Conservation (phyloP, 345 rosid species). For the Eucalyptus cladocalyx region DNA sequence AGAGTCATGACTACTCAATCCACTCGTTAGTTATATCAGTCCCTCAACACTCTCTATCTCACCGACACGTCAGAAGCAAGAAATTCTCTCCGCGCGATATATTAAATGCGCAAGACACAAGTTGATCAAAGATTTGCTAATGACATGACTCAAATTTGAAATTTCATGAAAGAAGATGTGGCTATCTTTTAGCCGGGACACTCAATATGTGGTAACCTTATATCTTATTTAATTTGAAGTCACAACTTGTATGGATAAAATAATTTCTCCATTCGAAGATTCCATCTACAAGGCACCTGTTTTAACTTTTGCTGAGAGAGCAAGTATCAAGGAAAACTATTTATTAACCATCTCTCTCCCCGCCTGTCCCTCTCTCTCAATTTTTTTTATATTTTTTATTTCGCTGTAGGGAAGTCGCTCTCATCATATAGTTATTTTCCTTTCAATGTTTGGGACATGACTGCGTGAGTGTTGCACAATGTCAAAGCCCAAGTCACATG, state of each 20-base stretch:
- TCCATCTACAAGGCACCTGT: not conserved
- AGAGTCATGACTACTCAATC: not conserved
- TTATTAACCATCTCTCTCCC: not conserved
- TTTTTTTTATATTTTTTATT: not conserved
- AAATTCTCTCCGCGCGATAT: not conserved
- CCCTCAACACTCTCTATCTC: accelerated
- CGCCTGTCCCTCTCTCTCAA: not conserved
- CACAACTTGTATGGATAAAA: not conserved
- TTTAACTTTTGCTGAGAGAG: not conserved
- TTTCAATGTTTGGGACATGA: not conserved
- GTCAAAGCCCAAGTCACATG: constrained; percentile 28
- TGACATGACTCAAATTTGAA: not conserved
- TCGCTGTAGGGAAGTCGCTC: not conserved
- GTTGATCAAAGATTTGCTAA: accelerated
- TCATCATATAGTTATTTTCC: not conserved
- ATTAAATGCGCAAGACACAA: not conserved
- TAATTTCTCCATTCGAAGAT: not conserved
- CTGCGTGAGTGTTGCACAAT: not conserved
- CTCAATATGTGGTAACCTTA: not conserved
- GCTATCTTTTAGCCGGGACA: not conserved
- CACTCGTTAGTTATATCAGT: not conserved
- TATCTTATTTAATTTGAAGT: not conserved
- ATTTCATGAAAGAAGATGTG: not conserved
- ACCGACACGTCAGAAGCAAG: not conserved
- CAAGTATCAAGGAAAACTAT: not conserved